Conservation (phyloP, 73 alveolate species). For the Durusdinium trenchii region DNA sequence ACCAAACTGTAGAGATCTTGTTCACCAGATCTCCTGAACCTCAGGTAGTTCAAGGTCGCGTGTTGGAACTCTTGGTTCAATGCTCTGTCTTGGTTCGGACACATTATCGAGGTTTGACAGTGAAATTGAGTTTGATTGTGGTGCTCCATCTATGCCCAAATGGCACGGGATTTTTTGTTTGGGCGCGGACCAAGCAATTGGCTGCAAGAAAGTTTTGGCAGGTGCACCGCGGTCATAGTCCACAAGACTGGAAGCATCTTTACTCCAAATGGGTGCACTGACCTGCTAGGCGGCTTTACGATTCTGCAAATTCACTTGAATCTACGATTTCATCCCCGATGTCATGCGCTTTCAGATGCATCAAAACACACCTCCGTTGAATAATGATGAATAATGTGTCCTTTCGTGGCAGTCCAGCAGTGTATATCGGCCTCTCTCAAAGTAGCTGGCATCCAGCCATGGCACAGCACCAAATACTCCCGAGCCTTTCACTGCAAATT, state of each 20-base stretch:
- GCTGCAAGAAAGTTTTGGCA: conserved; percentile 16
- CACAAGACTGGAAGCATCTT: conserved; percentile 30
- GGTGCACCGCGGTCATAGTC: not conserved
- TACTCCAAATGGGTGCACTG: conserved; percentile 31
- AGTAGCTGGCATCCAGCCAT: conserved; percentile 6
- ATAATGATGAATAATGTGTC: too few species aligned
- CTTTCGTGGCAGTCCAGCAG: not conserved
- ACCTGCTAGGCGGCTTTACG: not conserved
- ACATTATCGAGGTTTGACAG: not conserved
- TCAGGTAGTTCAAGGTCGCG: not conserved
- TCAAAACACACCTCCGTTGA: not conserved
- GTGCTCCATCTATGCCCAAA: too few species aligned
- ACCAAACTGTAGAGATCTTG: not conserved
- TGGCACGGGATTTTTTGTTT: too few species aligned
- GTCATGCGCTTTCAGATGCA: not conserved
- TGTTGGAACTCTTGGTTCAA: not conserved
- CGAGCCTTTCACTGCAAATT: conserved; percentile 25
- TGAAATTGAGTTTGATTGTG: too few species aligned
- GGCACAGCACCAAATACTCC: conserved; percentile 87
- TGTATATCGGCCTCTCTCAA: not conserved
- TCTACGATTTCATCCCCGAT: not conserved
- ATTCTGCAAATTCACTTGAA: not conserved
- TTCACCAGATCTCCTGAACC: conserved; percentile 34
- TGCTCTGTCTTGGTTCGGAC: not conserved
- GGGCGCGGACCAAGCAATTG: conserved; percentile 11